Conservation (phyloP, 2,329 filamentous ascomycete species). For the Hypoxylon sp. region DNA sequence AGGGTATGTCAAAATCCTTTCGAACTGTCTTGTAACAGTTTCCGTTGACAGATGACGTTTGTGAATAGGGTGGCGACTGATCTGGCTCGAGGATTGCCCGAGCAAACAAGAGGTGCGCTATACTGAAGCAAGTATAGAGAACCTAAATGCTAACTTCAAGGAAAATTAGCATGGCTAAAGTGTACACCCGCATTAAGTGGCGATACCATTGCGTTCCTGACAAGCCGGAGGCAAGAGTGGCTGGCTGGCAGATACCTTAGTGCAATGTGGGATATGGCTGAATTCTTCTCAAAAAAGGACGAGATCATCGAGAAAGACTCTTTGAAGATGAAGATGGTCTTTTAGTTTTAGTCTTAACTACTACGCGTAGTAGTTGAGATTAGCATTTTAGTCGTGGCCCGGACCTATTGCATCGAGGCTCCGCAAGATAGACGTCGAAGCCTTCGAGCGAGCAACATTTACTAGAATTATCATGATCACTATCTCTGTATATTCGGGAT, state of each 20-base stretch:
- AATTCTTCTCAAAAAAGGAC: conserved; percentile 57
- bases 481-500: not conserved
- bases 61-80: conserved; percentile 42
- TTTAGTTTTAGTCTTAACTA: not conserved
- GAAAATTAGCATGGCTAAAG: conserved; percentile 52
- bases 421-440: too few species aligned
- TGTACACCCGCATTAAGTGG: conserved; percentile 56
- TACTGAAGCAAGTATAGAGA: conserved; percentile 6
- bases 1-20: conserved; percentile 26
- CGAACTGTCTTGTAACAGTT: not conserved
- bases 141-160: not conserved
- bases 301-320: conserved; percentile 57
- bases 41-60: not conserved
- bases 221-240: conserved; percentile 59
- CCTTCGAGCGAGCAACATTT: too few species aligned
- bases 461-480: too few species aligned
- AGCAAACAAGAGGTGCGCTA: conserved; percentile 43
- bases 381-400: not conserved
- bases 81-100: conserved; percentile 51
- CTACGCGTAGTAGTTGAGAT: not conserved
- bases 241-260: conserved; percentile 60
- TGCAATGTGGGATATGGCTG: conserved; percentile 62
- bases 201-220: conserved; percentile 61
- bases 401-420: not conserved
- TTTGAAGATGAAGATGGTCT: conserved; percentile 51